Evolutionary conservation across 176 grass and related monocot species (phyloP), one percentile per base, ranked within the genome.

Genomic region (Coix lacrymajobi): DNA sequence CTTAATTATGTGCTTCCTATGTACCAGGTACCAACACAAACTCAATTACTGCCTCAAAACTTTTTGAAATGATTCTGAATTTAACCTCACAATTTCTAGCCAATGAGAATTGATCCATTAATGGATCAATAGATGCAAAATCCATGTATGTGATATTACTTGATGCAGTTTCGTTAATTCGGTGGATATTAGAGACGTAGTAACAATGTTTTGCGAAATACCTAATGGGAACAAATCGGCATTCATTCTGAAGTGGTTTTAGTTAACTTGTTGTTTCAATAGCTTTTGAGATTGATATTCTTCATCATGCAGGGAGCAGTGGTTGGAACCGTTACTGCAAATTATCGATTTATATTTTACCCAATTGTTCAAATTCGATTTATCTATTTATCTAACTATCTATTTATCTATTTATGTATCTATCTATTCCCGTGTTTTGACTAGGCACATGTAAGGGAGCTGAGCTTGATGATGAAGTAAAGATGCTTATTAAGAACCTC

Each of bases 391-490:
- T n/a, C n/a, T n/a, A n/a, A n/a, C n/a, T n/a, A n/a, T n/a, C n/a
- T n/a, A n/a, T n/a, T n/a, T n/a, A n/a, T n/a, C 20, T 56, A n/a
- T 56, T 8, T 56, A 37, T 16, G 56, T 57, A 1, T n/a, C n/a
- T n/a, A n/a, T n/a, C n/a, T n/a, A n/a, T n/a, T 33, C 8, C n/a
- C n/a, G n/a, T n/a, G 4, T 76, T 64, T 77, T 87, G 36, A 46
- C 65, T 84, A 97, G 92, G 95, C 84, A 58, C 90, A 94, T 74
- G 75, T 97, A 83, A 85, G 57, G 82, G 95, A 97, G 52, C 85
- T 97, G 95, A 97, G 81, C n/a, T n/a, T n/a, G 95, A n/a, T n/a
- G n/a, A 97, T 56, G 95, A 97, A 91, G 92, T 97, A 14, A 97
- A 88, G 79, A 83, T 94, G 81, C 84, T 97, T 49, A n/a, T n/a